Evolutionary conservation across 768 basidiomycete species (phyloP), one percentile per base, ranked within the genome.

Genomic region (Xerocomellus intermedius): DNA sequence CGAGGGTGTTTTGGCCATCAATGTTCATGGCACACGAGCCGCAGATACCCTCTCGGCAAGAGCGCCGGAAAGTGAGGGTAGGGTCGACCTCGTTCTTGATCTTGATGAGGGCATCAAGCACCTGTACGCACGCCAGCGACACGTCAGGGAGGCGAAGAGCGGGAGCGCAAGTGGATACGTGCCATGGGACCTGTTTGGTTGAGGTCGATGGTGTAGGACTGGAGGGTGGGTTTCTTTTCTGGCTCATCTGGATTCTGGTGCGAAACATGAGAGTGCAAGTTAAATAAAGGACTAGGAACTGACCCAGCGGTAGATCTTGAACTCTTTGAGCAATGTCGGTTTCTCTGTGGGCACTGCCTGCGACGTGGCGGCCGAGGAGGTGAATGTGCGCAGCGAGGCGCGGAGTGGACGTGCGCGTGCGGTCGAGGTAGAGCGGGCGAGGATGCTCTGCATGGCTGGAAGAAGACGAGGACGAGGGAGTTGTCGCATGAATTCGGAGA

Each of bases 21-120:
- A 99, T 90, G 79, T 99, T 99, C 95, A 99, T 97, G 50, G 96
- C 95, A 70, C 96, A 98, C 6, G 92, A 94, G 37, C 96, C 96
- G 66, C 96, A 99, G 64, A 99, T 98, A 53, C 96, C 94, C 76
- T 95, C 93, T 52, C 93, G 75, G 77, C 93, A 96, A 19, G 89
- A 91, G 39, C 94, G 82, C 39, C 97, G 85, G 81, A 99, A 98
- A 6, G 96, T 98, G 32, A 99, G 80, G 2, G 96, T 98, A 3
- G 96, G 91, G 76, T 98, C 97, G 28, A 96, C 68, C 73, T 98
- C 96, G 74, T 97, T 98, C 84, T 99, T 99, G 71, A 99, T 98
- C 77, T 98, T 98, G 77, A 98, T 97, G 64, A 95, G 84, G 2
- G 91, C 93, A 64, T 96, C 93, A 52, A 95, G 86, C 50, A 94